These are phyloP conservation scores for Plasmodium adleri DNA, from an alignment of 169 alveolate genomes.

Conservation along the genomic window DNA sequence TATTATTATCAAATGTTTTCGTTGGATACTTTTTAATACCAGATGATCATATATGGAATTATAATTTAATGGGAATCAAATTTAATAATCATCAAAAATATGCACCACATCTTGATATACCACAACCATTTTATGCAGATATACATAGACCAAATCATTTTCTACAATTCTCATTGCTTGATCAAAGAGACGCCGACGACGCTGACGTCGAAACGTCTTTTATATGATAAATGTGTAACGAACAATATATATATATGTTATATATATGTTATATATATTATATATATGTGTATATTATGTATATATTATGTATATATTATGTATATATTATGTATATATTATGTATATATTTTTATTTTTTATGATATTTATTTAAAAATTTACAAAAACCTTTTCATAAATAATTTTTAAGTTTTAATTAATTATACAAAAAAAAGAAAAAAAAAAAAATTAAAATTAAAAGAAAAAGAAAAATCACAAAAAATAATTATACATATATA, in stretches of 20 bases:
- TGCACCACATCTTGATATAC: conserved; percentile 93
- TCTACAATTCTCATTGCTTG: conserved; percentile 88
- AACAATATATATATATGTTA: too few relatives aligned
- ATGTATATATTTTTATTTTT: too few relatives aligned
- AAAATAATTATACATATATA: not conserved
- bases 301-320: not conserved
- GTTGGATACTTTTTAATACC: conserved; percentile 99
- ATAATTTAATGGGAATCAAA: conserved; percentile 97
- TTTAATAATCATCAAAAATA: conserved; percentile 94
- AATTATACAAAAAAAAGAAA: too few relatives aligned
- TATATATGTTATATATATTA: too few relatives aligned
- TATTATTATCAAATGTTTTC: conserved; percentile 96
- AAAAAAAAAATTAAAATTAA: not conserved
- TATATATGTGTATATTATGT: not conserved
- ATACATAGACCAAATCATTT: conserved; percentile 96
- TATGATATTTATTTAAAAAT: too few relatives aligned
- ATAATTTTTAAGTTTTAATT: too few relatives aligned
- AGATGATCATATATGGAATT: conserved; percentile 99
- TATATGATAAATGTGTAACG: conserved; percentile 7
- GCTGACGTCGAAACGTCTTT: conserved; percentile 72
- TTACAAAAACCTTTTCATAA: too few relatives aligned
- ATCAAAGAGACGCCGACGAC: conserved; percentile 65
- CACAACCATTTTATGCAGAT: conserved; percentile 98
- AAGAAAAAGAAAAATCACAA: not conserved
- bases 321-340: not conserved